A percentile compares a stretch with the other conserved stretches of the same genome.
phyloP scores from a whole-genome alignment of 2,329 filamentous ascomycete species.

The Penicillium digitatum region DNA sequence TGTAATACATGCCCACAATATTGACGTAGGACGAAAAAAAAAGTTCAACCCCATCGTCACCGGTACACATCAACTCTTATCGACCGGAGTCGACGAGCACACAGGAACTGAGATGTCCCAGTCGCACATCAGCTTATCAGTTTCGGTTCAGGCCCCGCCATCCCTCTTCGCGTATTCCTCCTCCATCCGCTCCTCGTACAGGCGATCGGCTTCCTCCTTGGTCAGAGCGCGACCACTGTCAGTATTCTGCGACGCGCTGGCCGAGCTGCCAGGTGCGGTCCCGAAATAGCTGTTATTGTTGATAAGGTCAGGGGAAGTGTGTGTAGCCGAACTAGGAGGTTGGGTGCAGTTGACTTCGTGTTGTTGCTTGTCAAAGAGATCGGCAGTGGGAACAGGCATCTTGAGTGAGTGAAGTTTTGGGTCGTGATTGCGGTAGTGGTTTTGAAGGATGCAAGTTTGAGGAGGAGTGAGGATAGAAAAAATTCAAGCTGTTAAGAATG shows the following conservation, averaged over 20 bases:
- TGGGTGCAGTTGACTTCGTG: constrained; percentile 11
- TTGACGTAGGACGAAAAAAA: not conserved
- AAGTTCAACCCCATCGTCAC: not conserved
- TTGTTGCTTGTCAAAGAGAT: constrained; percentile 17
- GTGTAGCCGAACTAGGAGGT: constrained; percentile 1
- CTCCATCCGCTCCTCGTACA: constrained; percentile 47
- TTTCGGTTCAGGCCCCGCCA: constrained; percentile 35
- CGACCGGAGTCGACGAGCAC: not conserved
- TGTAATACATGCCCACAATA: not conserved
- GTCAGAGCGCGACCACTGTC: constrained; percentile 30
- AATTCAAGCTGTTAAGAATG: not conserved
- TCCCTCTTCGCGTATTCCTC: constrained; percentile 48
- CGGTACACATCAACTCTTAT: not conserved
- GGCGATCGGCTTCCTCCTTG: constrained; percentile 42
- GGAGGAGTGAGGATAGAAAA: not conserved
- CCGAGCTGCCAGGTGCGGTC: constrained; percentile 15
- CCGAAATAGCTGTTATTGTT: constrained; percentile 15
- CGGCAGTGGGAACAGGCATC: constrained; percentile 23
- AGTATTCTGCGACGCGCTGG: constrained; percentile 17
- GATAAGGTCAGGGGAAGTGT: not conserved
- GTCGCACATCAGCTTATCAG: not conserved
- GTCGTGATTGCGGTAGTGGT: not conserved
- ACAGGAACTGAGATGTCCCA: not conserved
- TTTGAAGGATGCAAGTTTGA: not conserved
- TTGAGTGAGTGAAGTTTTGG: not conserved